These are phyloP conservation scores for Hypoxylon lienhwacheense DNA, from an alignment of 495 filamentous ascomycete genomes.

Conservation along the genomic window DNA sequence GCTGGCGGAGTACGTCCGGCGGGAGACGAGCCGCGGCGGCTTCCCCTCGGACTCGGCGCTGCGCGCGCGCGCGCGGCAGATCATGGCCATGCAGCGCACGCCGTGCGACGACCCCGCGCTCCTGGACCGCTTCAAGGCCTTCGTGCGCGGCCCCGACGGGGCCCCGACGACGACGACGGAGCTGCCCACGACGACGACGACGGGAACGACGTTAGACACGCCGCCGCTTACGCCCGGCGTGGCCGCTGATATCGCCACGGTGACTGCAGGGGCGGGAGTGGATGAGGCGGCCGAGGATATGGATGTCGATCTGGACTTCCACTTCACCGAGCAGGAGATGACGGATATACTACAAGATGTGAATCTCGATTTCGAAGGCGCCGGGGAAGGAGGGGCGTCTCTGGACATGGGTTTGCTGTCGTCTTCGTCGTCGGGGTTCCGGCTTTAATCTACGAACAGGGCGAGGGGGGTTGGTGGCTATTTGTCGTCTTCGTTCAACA, in stretches of 20 bases:
- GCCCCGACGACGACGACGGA: background rate
- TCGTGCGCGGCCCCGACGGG: conserved; percentile 29
- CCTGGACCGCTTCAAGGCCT: conserved; percentile 51
- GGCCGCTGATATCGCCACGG: conserved; percentile 16
- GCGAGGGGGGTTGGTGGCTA: background rate
- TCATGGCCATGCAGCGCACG: conserved; percentile 45
- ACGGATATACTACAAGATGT: conserved; percentile 45
- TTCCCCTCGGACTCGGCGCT: conserved; percentile 50
- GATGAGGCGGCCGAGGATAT: conserved; percentile 22
- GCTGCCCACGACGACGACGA: background rate
- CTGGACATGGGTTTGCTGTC: conserved; percentile 8
- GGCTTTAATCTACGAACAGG: conserved; percentile 5
- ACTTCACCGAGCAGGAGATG: conserved; percentile 43
- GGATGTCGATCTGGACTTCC: conserved; percentile 38
- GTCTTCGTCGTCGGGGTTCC: background rate
- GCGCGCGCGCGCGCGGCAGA: conserved; percentile 45
- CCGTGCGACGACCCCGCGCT: conserved; percentile 53
- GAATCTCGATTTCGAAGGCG: conserved; percentile 20
- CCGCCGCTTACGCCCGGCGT: conserved; percentile 8
- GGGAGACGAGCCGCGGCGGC: conserved; percentile 25
- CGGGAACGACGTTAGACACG: background rate
- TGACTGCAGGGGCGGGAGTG: conserved; percentile 4
- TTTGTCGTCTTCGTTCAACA: conserved; percentile 9
- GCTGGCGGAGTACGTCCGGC: conserved; percentile 46
- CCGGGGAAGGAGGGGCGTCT: conserved; percentile 4